Evolutionary conservation across 805 yeast species (phyloP), one percentile per base, ranked within the genome.

Genomic region (Sugiyamaella marilandica): DNA sequence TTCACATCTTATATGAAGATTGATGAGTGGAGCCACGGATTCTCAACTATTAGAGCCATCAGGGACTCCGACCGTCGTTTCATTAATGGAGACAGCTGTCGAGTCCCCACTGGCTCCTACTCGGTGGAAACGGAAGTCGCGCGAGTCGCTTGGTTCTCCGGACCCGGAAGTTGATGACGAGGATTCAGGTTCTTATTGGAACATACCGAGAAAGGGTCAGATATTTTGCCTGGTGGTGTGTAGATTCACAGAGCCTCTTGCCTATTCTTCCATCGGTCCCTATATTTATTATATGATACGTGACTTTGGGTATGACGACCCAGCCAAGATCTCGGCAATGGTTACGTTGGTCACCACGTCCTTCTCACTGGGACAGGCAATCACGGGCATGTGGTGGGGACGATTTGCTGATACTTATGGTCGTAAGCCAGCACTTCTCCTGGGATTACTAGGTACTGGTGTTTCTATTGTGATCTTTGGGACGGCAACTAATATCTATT

Each of bases 241-340:
- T 45, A 67, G 86, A 51, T 73, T 82, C 53, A 70, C 80, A 8
- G 86, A 82, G 62, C 87, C 87, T 0, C 72, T 82, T 34, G 81
- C 85, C 1, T 82, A 81, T 66, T 76, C 84, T 2, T 80, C 85
- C 2, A 64, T 81, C 26, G 79, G 81, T 56, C 87, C 87, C 1
- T 82, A 82, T 61, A 75, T 81, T 33, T 82, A 79, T 63, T 82
- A 78, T 65, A 79, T 82, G 84, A 79, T 82, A 10, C 64, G 79
- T 47, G 84, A 80, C 58, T 82, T 81, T 63, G 76, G 77, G 2
- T 60, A 59, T 45, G 47, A 44, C 13, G 59, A 57, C 19, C 62
- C 64, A 11, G 37, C 60, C 19, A 54, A 48, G 18, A 60, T 62
- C 47, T 53, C 64, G 1, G 56, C 54, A 62, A 78, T 32, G 74